Evolutionary conservation across 108 stramenopile genomes (phyloP).

Genomic region (Aurantiochytrium sp.): DNA sequence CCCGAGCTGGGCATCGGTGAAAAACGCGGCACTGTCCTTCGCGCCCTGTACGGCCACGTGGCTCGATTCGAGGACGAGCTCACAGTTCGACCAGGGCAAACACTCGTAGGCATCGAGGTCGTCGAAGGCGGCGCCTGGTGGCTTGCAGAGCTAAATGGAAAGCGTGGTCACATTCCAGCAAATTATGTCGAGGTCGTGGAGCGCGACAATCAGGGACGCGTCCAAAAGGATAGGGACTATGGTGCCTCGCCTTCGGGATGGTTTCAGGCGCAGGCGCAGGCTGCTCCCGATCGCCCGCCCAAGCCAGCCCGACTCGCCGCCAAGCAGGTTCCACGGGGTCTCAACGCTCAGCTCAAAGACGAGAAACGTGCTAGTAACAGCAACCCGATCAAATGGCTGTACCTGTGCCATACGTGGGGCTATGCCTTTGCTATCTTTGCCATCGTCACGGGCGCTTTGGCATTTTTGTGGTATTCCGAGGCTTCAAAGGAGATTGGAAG

Average conservation of each 20-base stretch:
- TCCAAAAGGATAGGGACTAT: not conserved
- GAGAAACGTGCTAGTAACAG: not conserved
- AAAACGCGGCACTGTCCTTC: not conserved
- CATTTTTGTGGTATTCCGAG: not conserved
- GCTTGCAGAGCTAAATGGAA: not conserved
- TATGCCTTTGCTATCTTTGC: not conserved
- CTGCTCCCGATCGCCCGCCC: not conserved
- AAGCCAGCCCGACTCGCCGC: not conserved
- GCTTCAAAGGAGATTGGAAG: not conserved
- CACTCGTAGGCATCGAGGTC: not conserved
- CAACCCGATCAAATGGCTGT: not conserved
- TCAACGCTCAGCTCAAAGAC: not conserved
- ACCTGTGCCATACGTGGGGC: constrained; percentile 2
- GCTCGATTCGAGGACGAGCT: not conserved
- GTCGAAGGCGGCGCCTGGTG: constrained; percentile 15
- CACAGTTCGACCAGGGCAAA: constrained; percentile 1
- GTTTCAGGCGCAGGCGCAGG: not conserved
- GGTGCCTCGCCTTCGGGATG: not conserved
- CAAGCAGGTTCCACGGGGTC: not conserved
- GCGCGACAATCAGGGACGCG: not conserved
- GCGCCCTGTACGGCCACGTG: not conserved
- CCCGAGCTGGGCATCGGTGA: not conserved
- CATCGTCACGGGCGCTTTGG: not conserved
- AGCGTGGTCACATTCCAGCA: not conserved
- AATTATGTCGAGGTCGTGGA: not conserved